These are phyloP conservation scores for Solanum dulcamara DNA, from an alignment of 257 asterid species.

Conservation along the genomic window DNA sequence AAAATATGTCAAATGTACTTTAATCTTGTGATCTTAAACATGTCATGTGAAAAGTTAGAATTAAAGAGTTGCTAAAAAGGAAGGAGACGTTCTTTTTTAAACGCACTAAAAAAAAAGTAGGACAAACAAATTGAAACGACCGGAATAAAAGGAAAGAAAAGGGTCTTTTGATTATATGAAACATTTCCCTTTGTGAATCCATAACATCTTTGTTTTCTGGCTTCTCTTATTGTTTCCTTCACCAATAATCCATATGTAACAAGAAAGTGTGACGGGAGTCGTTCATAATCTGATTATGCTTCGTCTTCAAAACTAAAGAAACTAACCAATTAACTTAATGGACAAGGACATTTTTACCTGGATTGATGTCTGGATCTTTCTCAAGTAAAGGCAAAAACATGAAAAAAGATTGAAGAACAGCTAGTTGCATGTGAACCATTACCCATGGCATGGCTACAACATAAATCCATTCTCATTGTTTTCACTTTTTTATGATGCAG, in stretches of 20 bases:
- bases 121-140: too few relatives aligned
- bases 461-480: background rate
- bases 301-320: background rate
- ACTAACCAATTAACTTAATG: background rate
- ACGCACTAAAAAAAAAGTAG: too few relatives aligned
- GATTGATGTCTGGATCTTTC: background rate
- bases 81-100: too few relatives aligned
- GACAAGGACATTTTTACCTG: background rate
- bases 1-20: too few relatives aligned
- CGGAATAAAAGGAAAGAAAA: background rate
- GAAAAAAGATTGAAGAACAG: background rate
- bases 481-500: constrained; percentile 11
- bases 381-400: background rate
- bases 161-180: background rate
- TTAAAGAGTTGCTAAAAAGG: too few relatives aligned
- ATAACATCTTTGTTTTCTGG: background rate
- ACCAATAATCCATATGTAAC: too few relatives aligned
- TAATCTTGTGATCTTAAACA: too few relatives aligned
- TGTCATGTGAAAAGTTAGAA: too few relatives aligned
- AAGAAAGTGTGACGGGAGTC: too few relatives aligned
- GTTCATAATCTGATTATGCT: background rate
- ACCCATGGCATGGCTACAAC: background rate
- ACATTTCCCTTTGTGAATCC: background rate
- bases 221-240: background rate
- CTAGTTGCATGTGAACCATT: background rate